Conservation (phyloP, 345 rosid genomes). For the Raphanus sativus region DNA sequence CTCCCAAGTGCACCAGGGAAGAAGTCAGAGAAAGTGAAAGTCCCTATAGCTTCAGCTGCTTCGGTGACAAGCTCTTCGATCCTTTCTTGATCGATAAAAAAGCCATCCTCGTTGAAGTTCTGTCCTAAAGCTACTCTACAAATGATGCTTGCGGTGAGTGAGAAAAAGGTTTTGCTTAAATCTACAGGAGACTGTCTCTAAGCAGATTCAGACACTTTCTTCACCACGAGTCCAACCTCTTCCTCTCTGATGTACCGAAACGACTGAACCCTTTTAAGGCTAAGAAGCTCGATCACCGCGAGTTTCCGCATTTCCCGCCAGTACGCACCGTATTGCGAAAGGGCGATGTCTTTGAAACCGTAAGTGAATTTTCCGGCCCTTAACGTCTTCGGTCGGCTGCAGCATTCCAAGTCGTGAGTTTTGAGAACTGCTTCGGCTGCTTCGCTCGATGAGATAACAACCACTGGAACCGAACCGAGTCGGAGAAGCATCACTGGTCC, state of each 20-base stretch:
- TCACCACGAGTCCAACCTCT: background rate
- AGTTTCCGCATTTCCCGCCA: slow-evolving; percentile 46
- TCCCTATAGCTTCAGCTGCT: background rate
- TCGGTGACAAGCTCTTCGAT: background rate
- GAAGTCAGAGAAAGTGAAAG: background rate
- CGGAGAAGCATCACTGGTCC: slow-evolving; percentile 48
- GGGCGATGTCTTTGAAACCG: slow-evolving; percentile 42
- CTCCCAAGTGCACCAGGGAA: background rate
- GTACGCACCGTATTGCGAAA: slow-evolving; percentile 42
- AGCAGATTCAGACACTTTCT: background rate
- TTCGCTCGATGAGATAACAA: slow-evolving; percentile 50
- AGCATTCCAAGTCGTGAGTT: slow-evolving; percentile 46
- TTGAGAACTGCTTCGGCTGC: slow-evolving; percentile 46
- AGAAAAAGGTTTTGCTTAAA: background rate
- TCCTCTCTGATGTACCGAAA: background rate
- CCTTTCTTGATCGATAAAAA: background rate
- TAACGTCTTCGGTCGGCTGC: slow-evolving; percentile 41
- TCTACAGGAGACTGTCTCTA: background rate
- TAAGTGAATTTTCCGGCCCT: slow-evolving; percentile 45
- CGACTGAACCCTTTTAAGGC: background rate
- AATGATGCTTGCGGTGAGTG: background rate
- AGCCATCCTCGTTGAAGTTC: background rate
- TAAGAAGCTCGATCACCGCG: background rate
- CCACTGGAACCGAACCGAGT: slow-evolving; percentile 37
- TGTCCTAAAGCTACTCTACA: background rate